Base-by-base conservation (phyloP, 371 early-diverging fungal genomes). In the Circinella minor region DNA sequence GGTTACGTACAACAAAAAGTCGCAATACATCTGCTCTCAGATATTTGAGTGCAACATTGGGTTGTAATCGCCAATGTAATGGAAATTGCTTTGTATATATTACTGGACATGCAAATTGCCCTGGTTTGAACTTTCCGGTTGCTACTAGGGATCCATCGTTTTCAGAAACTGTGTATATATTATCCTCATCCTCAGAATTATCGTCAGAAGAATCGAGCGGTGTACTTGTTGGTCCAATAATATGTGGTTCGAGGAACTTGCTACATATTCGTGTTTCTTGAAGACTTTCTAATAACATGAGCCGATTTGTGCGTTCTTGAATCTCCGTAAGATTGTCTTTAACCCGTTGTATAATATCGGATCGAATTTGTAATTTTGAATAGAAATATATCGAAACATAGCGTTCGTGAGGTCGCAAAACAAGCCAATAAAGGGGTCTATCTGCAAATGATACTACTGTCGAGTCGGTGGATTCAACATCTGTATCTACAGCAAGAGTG, bases 51-150 rank as follows among this genome's bases (percentile, higher is more conserved):
- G 94, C 93, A 43, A 86, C 85, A 18, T 83, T 80, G 0, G 92
- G 88, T 57, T 81, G 86, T 39, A 95, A 71, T 4, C 96, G 85
- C 90, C 92, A 91, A 68, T 94, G 95, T 4, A 94, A 69, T 2
- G 90, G 87, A 70, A 95, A 92, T n/a, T 78, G 74, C 51, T 82
- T 84, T 2, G 80, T 82, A 68, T 84, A 90, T 14, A 92, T 86
- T 9, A 89, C 63, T 0, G 93, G 91, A 60, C 94, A 93, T 18
- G 90, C 82, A 73, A 93, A 93, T 63, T 91, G 90, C 1, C 92
- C 93, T 3, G 86, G 87, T 11, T 65, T 69, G 67, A 86, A 87
- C 48, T 74, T 79, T 27, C 70, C 76, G 27, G 63, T 61, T 20
- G 46, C 47, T 14, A 54, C 34, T 15, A 51, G 10, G 1, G 70